Percentiles rank a stretch among this genome's conserved stretches.
Conservation (phyloP, 2,329 filamentous ascomycete genomes). For the Cercospora zeina region DNA sequence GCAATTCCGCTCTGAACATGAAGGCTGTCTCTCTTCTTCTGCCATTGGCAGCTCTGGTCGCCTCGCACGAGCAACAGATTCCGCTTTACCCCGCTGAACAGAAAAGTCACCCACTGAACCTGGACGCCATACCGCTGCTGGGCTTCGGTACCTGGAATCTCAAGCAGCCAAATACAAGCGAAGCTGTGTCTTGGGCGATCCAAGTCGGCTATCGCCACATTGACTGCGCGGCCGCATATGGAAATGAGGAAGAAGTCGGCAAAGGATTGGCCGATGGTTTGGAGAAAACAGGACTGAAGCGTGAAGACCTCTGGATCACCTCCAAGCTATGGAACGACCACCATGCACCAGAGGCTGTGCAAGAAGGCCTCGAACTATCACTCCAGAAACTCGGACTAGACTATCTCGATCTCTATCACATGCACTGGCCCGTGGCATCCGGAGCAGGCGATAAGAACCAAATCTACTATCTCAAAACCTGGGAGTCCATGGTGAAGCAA, state of each 20-base stretch:
- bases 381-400: slow-evolving; percentile 44
- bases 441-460: slow-evolving; percentile 25
- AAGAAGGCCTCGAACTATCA: slow-evolving; percentile 41
- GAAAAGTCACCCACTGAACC: slow-evolving; percentile 27
- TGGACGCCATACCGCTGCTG: slow-evolving; percentile 39
- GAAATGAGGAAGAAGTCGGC: slow-evolving; percentile 49
- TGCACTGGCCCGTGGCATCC: slow-evolving; percentile 48
- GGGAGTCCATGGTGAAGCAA: slow-evolving; percentile 36
- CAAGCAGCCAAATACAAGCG: slow-evolving; percentile 40
- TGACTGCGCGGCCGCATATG: slow-evolving; percentile 51
- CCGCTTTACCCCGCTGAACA: slow-evolving; percentile 28
- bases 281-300: slow-evolving; percentile 36
- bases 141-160: slow-evolving; percentile 46
- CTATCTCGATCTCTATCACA: slow-evolving; percentile 50
- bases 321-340: slow-evolving; percentile 44
- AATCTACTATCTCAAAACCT: slow-evolving; percentile 35
- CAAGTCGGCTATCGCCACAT: slow-evolving; percentile 57
- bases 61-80: slow-evolving; percentile 30
- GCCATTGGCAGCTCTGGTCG: slow-evolving; percentile 31
- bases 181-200: slow-evolving; percentile 44
- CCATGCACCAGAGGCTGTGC: slow-evolving; percentile 37
- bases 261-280: slow-evolving; percentile 45
- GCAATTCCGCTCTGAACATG: slow-evolving; percentile 16
- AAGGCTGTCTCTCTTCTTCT: slow-evolving; percentile 24
- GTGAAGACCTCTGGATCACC: slow-evolving; percentile 43